These are phyloP conservation scores for Hansenula lynferdii DNA, from an alignment of 1,139 yeast genomes.

Conservation along the genomic window DNA sequence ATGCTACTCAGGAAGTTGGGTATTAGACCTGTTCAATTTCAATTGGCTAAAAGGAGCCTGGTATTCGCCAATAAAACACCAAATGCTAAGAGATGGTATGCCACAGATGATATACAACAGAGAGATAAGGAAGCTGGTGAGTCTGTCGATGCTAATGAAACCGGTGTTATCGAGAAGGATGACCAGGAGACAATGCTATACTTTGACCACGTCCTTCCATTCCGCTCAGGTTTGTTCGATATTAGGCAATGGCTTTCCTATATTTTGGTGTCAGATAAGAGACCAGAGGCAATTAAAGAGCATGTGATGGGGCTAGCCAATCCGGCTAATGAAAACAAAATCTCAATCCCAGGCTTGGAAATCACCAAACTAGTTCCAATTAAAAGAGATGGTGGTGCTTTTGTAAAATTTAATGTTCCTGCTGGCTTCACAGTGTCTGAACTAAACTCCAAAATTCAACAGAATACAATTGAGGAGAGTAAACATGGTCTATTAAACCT, in stretches of 20 bases:
- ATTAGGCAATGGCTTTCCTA: slow-evolving; percentile 33
- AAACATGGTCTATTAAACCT: slow-evolving; percentile 27
- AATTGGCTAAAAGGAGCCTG: too few relatives aligned
- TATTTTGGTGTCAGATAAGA: slow-evolving; percentile 27
- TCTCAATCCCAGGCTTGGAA: slow-evolving; percentile 36
- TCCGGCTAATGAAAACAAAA: slow-evolving; percentile 28
- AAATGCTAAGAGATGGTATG: slow-evolving; percentile 6
- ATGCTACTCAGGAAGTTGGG: too few relatives aligned
- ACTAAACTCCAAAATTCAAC: slow-evolving; percentile 44
- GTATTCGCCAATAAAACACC: not conserved
- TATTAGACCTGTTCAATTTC: too few relatives aligned
- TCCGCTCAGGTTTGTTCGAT: slow-evolving; percentile 35
- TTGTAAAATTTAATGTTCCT: slow-evolving; percentile 71
- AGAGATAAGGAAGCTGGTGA: slow-evolving; percentile 45
- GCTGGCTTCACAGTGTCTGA: slow-evolving; percentile 41
- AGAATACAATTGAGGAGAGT: slow-evolving; percentile 37
- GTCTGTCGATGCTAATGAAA: slow-evolving; percentile 41
- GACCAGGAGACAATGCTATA: slow-evolving; percentile 50
- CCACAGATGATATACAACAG: slow-evolving; percentile 33
- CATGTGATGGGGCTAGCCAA: slow-evolving; percentile 35
- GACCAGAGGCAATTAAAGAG: slow-evolving; percentile 29
- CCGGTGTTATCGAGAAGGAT: slow-evolving; percentile 54
- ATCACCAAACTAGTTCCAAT: slow-evolving; percentile 57
- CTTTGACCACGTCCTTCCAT: slow-evolving; percentile 48
- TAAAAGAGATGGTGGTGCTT: slow-evolving; percentile 87